A percentile compares a stretch with the other conserved stretches of the same genome.
Evolutionary conservation across 805 yeast genomes (phyloP).

Genomic region (Metschnikowia noctiluminum): DNA sequence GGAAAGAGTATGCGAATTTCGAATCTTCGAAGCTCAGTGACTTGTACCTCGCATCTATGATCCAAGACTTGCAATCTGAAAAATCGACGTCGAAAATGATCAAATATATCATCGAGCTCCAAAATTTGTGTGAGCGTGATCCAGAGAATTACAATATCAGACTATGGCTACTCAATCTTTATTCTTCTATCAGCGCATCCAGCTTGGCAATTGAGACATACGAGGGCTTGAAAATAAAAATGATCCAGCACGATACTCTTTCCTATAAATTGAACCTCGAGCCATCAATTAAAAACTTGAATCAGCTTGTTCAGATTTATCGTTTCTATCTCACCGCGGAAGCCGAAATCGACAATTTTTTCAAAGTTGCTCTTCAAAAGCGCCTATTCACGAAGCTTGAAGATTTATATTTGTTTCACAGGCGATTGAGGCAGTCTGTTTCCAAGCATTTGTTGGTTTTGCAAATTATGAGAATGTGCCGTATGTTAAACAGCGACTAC

Average conservation of each 20-base stretch:
- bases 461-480: constrained; percentile 30
- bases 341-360: constrained; percentile 47
- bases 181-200: constrained; percentile 54
- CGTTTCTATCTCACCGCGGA: constrained; percentile 54
- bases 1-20: constrained; percentile 5
- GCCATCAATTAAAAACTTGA: constrained; percentile 42
- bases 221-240: constrained; percentile 57
- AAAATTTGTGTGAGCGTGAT: constrained; percentile 52
- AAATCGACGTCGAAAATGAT: constrained; percentile 22
- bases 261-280: constrained; percentile 47
- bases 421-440: constrained; percentile 49
- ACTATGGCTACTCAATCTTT: constrained; percentile 67
- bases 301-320: constrained; percentile 29
- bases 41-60: constrained; percentile 13
- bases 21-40: constrained; percentile 12
- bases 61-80: constrained; percentile 19
- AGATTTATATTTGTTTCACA: constrained; percentile 62
- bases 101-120: constrained; percentile 53
- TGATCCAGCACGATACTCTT: constrained; percentile 72
- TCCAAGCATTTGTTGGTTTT: constrained; percentile 37
- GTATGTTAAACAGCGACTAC: constrained; percentile 32
- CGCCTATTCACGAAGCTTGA: constrained; percentile 63
- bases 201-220: constrained; percentile 50
- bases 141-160: constrained; percentile 69
- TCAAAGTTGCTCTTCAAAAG: constrained; percentile 53